Base-by-base conservation (phyloP, 306 rosid species). In the Abrus precatorius region DNA sequence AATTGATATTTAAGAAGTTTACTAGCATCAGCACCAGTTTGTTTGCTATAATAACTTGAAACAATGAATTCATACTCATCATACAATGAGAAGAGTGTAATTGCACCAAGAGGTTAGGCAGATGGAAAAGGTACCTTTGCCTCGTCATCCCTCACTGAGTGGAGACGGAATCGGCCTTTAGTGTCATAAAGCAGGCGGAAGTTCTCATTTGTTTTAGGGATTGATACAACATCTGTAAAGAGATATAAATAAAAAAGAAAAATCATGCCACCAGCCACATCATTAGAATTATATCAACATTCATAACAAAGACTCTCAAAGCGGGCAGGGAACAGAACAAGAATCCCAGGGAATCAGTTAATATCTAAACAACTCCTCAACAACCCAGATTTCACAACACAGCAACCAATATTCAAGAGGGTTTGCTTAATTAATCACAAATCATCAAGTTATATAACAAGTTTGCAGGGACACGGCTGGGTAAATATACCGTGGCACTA, bases 161-260 rank as follows among this genome's bases (percentile, higher is more conserved):
- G 95, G 68, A 89, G 90, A 65, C 91, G 91, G 85, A 92, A 90
- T 30, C 93, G 89, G 3, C 97, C 92, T 72, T 92, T 92, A 5
- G 95, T 90, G 79, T 92, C 93, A 78, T 92, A 90, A 9, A 92
- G 93, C 62, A 92, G 92, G 64, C 92, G 97, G 71, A 90, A 90
- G 57, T 84, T 92, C 87, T 90, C 93, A 55, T 89, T 89, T 0
- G 95, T 89, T 70, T 92, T 90, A 0, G 97, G 97, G 67, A 92
- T 90, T 3, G 97, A 90, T 38, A 92, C 88, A 75, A 90, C 95
- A 84, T 92, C 95, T 90, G 88, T 13, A 61, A n/a, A 9, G 30
- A 80, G 3, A 41, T 12, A 50, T 0, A 12, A 36, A 5, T 28
- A 12, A 34, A 11, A 1, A 2, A 52, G 27, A 7, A 27, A 32